phyloP scores from a whole-genome alignment of 306 rosid species.

The Cyclanthera cordifolia region DNA sequence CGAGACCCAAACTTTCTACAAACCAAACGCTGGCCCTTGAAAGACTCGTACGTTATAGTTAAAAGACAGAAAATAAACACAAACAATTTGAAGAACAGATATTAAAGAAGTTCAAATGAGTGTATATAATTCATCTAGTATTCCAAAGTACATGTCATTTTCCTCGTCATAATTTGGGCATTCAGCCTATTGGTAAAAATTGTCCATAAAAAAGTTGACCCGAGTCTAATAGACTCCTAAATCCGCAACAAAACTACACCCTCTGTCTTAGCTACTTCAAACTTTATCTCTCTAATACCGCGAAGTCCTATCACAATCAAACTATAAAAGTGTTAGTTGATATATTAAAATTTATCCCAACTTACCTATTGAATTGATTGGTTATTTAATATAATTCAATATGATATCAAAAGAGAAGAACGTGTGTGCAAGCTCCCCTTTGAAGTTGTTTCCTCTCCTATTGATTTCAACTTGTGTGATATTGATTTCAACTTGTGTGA shows the following conservation, averaged over 20 bases:
- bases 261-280: background rate
- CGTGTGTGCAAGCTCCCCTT: too few relatives aligned
- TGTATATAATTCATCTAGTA: background rate
- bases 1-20: too few relatives aligned
- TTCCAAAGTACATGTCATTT: background rate
- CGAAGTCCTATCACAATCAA: background rate
- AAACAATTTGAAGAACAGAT: background rate
- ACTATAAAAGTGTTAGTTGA: too few relatives aligned
- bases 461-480: too few relatives aligned
- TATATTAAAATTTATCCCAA: too few relatives aligned
- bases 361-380: too few relatives aligned
- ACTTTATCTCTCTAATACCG: background rate
- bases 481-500: too few relatives aligned
- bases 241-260: conserved; percentile 1
- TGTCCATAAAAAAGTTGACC: background rate
- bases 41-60: too few relatives aligned
- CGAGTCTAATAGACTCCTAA: background rate
- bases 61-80: background rate
- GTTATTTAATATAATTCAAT: too few relatives aligned
- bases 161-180: background rate
- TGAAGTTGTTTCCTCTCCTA: too few relatives aligned
- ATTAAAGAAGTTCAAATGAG: background rate
- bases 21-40: too few relatives aligned
- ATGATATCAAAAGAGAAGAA: too few relatives aligned
- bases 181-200: background rate